Conservation (phyloP, 1,284 basidiomycete genomes). For the Sparassis latifolia region DNA sequence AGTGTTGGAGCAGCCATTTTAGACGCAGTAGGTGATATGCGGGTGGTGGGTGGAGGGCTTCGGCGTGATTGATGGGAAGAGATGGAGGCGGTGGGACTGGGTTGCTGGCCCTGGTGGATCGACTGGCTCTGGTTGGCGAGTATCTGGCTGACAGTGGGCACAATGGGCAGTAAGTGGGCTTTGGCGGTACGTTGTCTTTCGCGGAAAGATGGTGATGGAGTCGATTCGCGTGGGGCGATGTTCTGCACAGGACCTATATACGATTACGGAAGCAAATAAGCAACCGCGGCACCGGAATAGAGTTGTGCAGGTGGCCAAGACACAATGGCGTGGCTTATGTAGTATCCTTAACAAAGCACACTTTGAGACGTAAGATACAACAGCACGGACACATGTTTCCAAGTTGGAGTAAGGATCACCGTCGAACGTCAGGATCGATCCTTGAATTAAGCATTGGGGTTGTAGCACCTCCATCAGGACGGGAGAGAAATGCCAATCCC, state of each 20-base stretch:
- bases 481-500: no score
- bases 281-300: slow-evolving; percentile 13
- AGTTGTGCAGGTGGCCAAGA: neutral
- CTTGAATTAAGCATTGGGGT: neutral
- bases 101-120: slow-evolving; percentile 34
- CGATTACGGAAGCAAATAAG: slow-evolving; percentile 18
- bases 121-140: slow-evolving; percentile 19
- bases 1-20: slow-evolving; percentile 37
- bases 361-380: slow-evolving; percentile 14
- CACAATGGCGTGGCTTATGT: no score
- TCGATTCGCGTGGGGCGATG: slow-evolving; percentile 53
- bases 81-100: slow-evolving; percentile 51
- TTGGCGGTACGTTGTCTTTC: slow-evolving; percentile 54
- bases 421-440: slow-evolving; percentile 8
- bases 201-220: slow-evolving; percentile 59
- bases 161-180: slow-evolving; percentile 54
- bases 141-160: slow-evolving; percentile 44
- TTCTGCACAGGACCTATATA: slow-evolving; percentile 32
- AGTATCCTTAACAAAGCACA: no score
- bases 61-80: slow-evolving; percentile 34
- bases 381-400: slow-evolving; percentile 9
- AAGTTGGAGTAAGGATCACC: slow-evolving; percentile 4
- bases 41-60: slow-evolving; percentile 34
- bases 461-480: no score
- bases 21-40: slow-evolving; percentile 27